phyloP scores from a whole-genome alignment of 805 yeast species.

The Ogataea henricii region DNA sequence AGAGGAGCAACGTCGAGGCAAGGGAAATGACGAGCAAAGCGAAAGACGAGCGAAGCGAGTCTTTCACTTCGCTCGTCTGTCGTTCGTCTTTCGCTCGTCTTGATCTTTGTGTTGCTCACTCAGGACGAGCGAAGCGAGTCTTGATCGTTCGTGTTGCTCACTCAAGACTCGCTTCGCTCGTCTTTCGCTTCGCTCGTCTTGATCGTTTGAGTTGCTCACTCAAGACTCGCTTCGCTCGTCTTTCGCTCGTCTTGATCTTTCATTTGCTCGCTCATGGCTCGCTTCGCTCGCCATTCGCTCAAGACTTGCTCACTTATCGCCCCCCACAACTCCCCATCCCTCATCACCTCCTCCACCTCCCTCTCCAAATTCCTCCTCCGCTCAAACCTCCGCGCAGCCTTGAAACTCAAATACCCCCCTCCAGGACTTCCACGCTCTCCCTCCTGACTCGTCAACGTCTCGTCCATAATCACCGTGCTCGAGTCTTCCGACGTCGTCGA shows the following conservation, averaged over 20 bases:
- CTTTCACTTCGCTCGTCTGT: no score
- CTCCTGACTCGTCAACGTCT: constrained; percentile 4
- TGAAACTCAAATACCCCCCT: constrained; percentile 7
- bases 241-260: no score
- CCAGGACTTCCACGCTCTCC: not conserved
- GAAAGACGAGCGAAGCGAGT: not conserved
- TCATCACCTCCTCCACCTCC: constrained; percentile 1
- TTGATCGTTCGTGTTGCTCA: no score
- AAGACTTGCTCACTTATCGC: not conserved
- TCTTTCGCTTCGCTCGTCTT: not conserved
- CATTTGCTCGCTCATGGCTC: not conserved
- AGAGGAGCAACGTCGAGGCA: no score
- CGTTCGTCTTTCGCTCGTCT: no score
- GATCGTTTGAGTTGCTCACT: no score
- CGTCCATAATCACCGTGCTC: constrained; percentile 17
- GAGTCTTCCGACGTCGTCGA: constrained; percentile 17
- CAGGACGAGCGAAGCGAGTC: no score
- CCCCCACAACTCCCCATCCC: constrained; percentile 6
- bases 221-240: no score
- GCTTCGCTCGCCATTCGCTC: not conserved
- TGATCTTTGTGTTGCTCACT: no score
- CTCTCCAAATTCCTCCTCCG: not conserved
- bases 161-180: not conserved
- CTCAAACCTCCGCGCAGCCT: constrained; percentile 2
- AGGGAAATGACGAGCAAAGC: not conserved